A percentile compares a stretch with the other conserved stretches of the same genome.
Evolutionary conservation across 2,329 filamentous ascomycete genomes (phyloP).

Genomic region (Ceratocystis huliohia): DNA sequence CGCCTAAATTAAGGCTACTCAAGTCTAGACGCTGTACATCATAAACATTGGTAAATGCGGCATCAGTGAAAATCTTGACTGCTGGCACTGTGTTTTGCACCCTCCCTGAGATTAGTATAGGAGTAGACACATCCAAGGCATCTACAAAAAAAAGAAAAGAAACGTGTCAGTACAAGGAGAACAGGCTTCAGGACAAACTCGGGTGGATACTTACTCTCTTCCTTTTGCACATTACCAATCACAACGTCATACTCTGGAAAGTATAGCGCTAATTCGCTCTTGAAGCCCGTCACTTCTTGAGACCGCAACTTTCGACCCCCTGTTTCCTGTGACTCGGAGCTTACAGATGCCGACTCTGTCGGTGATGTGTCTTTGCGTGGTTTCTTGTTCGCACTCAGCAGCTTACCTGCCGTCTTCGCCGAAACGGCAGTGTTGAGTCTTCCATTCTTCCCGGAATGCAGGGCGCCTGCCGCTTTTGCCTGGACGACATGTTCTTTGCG

Average conservation of each 20-base stretch:
- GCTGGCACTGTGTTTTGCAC: not conserved
- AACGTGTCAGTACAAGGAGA: not conserved
- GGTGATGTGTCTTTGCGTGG: not conserved
- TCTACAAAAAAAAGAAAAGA: slow-evolving; percentile 37
- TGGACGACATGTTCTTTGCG: slow-evolving; percentile 1
- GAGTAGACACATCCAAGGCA: slow-evolving; percentile 57
- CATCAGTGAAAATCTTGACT: slow-evolving; percentile 33
- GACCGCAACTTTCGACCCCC: slow-evolving; percentile 71
- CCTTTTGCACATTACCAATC: slow-evolving; percentile 70
- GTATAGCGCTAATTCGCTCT: slow-evolving; percentile 82
- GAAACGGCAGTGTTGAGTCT: not conserved
- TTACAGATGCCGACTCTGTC: slow-evolving; percentile 29
- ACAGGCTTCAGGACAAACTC: not conserved
- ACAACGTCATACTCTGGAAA: slow-evolving; percentile 92
- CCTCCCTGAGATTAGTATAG: slow-evolving; percentile 44
- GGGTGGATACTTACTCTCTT: slow-evolving; percentile 49
- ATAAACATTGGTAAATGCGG: slow-evolving; percentile 43
- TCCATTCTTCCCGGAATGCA: not conserved
- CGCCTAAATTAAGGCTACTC: slow-evolving; percentile 38
- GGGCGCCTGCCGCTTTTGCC: not conserved
- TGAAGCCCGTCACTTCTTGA: slow-evolving; percentile 71
- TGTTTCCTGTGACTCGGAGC: slow-evolving; percentile 41
- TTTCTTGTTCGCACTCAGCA: not conserved
- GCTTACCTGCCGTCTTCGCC: not conserved
- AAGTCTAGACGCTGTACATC: slow-evolving; percentile 47